Conservation (phyloP, 495 filamentous ascomycete species). For the Penicilliopsis zonata region DNA sequence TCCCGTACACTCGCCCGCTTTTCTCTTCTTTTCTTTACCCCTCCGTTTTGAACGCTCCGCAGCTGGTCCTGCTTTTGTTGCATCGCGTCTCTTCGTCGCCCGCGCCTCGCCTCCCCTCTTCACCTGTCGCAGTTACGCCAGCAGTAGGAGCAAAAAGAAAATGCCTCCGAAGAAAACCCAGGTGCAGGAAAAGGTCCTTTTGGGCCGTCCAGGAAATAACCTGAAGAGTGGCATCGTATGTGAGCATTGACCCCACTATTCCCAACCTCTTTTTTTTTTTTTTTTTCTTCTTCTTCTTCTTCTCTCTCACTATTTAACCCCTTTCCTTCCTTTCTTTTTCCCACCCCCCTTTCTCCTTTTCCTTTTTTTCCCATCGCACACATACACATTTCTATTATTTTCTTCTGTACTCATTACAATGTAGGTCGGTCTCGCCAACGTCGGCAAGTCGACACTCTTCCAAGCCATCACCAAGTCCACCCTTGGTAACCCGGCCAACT, state of each 20-base stretch:
- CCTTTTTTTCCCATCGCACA: conserved; percentile 12
- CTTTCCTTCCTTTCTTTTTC: conserved; percentile 17
- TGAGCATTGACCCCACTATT: conserved; percentile 35
- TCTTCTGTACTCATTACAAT: conserved; percentile 7
- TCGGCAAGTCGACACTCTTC: conserved; percentile 99
- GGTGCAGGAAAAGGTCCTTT: conserved; percentile 44
- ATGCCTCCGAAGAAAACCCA: conserved; percentile 45
- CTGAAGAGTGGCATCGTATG: conserved; percentile 99
- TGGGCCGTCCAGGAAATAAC: conserved; percentile 95
- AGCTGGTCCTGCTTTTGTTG: conserved; percentile 38
- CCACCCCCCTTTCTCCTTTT: conserved; percentile 19
- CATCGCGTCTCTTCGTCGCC: conserved; percentile 17
- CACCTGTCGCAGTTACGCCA: conserved; percentile 30
- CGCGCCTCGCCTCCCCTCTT: conserved; percentile 5
- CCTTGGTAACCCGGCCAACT: conserved; percentile 98
- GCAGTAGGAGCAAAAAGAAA: conserved; percentile 32
- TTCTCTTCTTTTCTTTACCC: conserved; percentile 24
- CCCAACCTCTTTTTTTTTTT: conserved; percentile 3
- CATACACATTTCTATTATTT: conserved; percentile 4
- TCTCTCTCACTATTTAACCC: too few relatives aligned
- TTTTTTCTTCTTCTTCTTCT: conserved; percentile 8
- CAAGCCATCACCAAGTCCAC: conserved; percentile 98
- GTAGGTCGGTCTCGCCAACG: conserved; percentile 96
- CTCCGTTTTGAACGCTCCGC: conserved; percentile 27
- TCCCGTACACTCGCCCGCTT: conserved; percentile 14